Percentiles rank a stretch among this genome's conserved stretches.
phyloP scores from a whole-genome alignment of 2,329 filamentous ascomycete species.

The Neonectria punicea region DNA sequence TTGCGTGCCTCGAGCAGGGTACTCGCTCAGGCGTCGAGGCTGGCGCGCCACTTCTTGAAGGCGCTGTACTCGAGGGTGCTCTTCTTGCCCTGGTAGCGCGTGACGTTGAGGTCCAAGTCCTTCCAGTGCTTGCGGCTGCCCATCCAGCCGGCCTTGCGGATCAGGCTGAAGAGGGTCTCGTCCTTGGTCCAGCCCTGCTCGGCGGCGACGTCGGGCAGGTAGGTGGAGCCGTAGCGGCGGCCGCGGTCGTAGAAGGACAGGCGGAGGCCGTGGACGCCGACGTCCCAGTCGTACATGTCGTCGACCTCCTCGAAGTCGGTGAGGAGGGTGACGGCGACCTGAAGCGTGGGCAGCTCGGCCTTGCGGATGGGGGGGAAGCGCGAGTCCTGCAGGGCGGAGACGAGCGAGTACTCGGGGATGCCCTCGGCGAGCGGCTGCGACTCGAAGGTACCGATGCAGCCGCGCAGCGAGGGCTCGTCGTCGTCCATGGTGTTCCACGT shows the following conservation, averaged over 20 bases:
- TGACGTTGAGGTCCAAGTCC: conserved; percentile 80
- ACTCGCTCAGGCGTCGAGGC: conserved; percentile 59
- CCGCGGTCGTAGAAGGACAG: conserved; percentile 84
- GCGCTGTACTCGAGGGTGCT: conserved; percentile 75
- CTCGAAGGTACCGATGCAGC: conserved; percentile 97
- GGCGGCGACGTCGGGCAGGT: conserved; percentile 88
- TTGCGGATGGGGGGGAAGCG: conserved; percentile 68
- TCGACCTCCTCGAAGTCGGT: conserved; percentile 83
- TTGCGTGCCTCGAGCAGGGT: background rate
- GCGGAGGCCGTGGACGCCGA: conserved; percentile 87
- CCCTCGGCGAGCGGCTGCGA: conserved; percentile 77
- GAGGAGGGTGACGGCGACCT: conserved; percentile 81
- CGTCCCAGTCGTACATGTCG: conserved; percentile 82
- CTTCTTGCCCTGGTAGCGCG: conserved; percentile 89
- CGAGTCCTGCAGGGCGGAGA: conserved; percentile 74
- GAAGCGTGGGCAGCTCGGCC: conserved; percentile 66
- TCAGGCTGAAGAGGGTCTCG: conserved; percentile 87
- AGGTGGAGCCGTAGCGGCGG: conserved; percentile 83
- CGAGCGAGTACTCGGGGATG: conserved; percentile 83
- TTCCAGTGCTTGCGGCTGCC: conserved; percentile 84
- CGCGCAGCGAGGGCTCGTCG: conserved; percentile 72
- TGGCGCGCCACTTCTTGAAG: conserved; percentile 83
- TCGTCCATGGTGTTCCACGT: conserved; percentile 83
- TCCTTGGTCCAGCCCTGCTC: conserved; percentile 98
- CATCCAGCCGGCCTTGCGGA: conserved; percentile 94